Percentiles rank a stretch among this genome's conserved stretches.
Evolutionary conservation across 345 rosid species (phyloP).

Genomic region (Noccaea bulbosa): DNA sequence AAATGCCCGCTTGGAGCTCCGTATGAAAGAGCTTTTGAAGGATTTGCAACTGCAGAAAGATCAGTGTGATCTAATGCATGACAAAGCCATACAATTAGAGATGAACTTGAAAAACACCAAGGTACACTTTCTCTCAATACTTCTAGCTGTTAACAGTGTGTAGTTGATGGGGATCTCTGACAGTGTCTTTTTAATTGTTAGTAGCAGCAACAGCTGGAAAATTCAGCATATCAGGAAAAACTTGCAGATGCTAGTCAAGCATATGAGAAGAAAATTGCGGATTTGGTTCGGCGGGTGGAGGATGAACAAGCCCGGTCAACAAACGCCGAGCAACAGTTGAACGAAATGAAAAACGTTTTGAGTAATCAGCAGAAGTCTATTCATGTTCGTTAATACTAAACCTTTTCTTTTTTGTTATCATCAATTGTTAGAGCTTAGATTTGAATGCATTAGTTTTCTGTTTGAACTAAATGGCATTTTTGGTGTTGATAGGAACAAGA

Average conservation of each 20-base stretch:
- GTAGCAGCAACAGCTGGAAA: slow-evolving; percentile 71
- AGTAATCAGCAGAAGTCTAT: slow-evolving; percentile 59
- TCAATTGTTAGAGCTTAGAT: background rate
- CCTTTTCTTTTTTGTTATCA: slow-evolving; percentile 10
- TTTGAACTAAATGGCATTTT: slow-evolving; percentile 26
- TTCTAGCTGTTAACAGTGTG: slow-evolving; percentile 14
- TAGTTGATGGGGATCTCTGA: slow-evolving; percentile 30
- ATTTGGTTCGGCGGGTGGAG: slow-evolving; percentile 63
- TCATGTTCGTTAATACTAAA: slow-evolving; percentile 53
- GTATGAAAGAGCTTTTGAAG: slow-evolving; percentile 54
- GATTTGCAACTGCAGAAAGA: slow-evolving; percentile 66
- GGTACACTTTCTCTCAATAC: slow-evolving; percentile 53
- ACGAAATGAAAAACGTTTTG: slow-evolving; percentile 52
- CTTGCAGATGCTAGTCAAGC: slow-evolving; percentile 74
- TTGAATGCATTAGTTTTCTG: slow-evolving; percentile 9
- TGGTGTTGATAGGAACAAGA: slow-evolving; percentile 59
- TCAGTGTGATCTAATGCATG: slow-evolving; percentile 53
- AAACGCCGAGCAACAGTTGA: slow-evolving; percentile 57
- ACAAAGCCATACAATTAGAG: slow-evolving; percentile 59
- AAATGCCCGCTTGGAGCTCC: slow-evolving; percentile 56
- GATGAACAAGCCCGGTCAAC: slow-evolving; percentile 50
- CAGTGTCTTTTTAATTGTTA: slow-evolving; percentile 50
- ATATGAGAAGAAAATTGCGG: slow-evolving; percentile 78
- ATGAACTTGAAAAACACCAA: slow-evolving; percentile 52
- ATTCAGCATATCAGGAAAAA: slow-evolving; percentile 65